Base-by-base conservation (phyloP, 306 rosid genomes). In the Rosa rugosa region DNA sequence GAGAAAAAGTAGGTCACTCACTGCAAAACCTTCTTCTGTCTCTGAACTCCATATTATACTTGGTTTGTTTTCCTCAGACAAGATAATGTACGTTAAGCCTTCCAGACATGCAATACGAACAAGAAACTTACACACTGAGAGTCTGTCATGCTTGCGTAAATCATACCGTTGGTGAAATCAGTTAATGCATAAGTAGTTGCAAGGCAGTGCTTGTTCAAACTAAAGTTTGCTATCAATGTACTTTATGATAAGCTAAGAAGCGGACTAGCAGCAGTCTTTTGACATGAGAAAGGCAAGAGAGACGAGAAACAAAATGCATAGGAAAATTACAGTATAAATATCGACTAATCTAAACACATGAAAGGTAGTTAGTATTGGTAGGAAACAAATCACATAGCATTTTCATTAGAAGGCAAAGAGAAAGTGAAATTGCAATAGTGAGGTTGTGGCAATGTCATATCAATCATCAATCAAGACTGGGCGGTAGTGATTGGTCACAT, bases 271-370 rank as follows among this genome's bases (percentile, higher is more conserved):
- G 6, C 41, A 23, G 60, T 20, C 45, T 42, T 42, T 8, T 42
- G 9, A 44, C 62, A 51, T 18, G 53, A 59, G 54, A 65, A 47
- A 49, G 1, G 71, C 46, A 75, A 45, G 47, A 66, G 11, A 49
- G 49, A n/a, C 63, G 49, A 75, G 77, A 53, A 51, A 73, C 49
- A 73, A 53, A 18, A 53, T 16, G 73, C 45, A 71, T 1, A 56
- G 34, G n/a, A 14, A 41, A 54, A 50, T 54, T 41, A 47, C n/a
- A 76, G 40, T 44, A 36, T 49, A 65, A 44, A 76, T 3, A 76
- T 31, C 22, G 4, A 36, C 14, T 69, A 62, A 63, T 23, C n/a
- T 60, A 49, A 27, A 77, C 69, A 46, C 46, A 56, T 1, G 31
- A 34, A 44, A 11, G 44, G 4, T 6, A 47, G 64, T 57, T 34